Evolutionary conservation across 2,329 filamentous ascomycete species (phyloP).

Genomic region (Amylocarpus encephaloides): DNA sequence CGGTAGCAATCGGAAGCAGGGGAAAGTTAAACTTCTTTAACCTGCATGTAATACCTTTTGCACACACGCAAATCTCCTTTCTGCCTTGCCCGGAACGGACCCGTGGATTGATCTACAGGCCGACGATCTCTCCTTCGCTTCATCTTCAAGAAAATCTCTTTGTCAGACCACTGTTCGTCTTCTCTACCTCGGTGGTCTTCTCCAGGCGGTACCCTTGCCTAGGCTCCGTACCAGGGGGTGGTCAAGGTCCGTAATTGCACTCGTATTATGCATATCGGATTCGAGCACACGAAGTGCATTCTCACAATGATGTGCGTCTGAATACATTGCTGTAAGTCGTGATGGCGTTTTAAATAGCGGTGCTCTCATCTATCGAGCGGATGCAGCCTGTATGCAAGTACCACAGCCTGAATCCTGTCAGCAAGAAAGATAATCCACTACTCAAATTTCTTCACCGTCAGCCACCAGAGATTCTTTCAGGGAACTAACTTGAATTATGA

Average conservation of each 20-base stretch:
- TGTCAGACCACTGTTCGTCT: too few relatives aligned
- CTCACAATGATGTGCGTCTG: not conserved
- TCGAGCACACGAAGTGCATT: conserved; percentile 10
- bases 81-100: too few relatives aligned
- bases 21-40: not conserved
- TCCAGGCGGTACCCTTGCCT: too few relatives aligned
- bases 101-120: too few relatives aligned
- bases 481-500: not conserved
- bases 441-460: not conserved
- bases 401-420: conserved; percentile 4
- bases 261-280: conserved; percentile 3
- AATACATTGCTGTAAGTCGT: not conserved
- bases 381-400: conserved; percentile 8
- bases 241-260: not conserved
- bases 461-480: not conserved
- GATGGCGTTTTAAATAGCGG: conserved; percentile 6
- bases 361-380: not conserved
- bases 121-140: too few relatives aligned
- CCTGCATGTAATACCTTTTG: not conserved
- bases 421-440: conserved; percentile 8
- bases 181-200: not conserved
- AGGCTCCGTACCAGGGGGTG: not conserved
- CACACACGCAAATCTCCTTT: not conserved
- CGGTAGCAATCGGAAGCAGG: not conserved
- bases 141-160: too few relatives aligned